Evolutionary conservation across 164 flowering plant species (phyloP).

Genomic region (Chloranthus sessilifolius): DNA sequence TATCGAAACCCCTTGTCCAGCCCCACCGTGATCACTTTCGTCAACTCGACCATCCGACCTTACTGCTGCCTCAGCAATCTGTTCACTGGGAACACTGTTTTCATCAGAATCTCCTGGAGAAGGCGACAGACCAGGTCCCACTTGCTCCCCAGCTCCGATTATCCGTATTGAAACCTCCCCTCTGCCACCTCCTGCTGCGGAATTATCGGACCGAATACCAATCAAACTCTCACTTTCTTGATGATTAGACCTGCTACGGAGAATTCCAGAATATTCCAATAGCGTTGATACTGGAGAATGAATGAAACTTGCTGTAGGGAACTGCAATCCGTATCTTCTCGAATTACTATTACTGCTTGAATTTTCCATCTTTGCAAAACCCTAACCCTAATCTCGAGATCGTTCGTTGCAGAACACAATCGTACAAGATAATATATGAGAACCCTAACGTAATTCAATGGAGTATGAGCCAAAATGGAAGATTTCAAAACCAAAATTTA

Average conservation of each 20-base stretch:
- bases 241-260: conserved; percentile 46
- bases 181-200: conserved; percentile 20
- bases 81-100: conserved; percentile 16
- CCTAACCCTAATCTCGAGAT: no score
- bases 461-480: no score
- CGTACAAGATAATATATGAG: no score
- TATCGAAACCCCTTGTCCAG: conserved; percentile 22
- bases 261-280: conserved; percentile 77
- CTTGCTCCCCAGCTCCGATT: conserved; percentile 64
- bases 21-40: conserved; percentile 29
- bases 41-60: conserved; percentile 29
- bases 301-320: conserved; percentile 66
- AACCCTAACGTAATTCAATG: no score
- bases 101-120: no score
- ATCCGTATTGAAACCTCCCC: conserved; percentile 95
- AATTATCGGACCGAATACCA: conserved; percentile 31
- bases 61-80: conserved; percentile 13
- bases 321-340: conserved; percentile 52
- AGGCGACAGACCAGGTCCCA: conserved; percentile 8
- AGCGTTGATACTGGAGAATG: conserved; percentile 78
- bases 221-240: conserved; percentile 50
- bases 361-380: conserved; percentile 46
- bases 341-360: conserved; percentile 23
- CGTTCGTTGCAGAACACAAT: no score
- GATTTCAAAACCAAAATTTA: no score